Evolutionary conservation across 345 rosid species (phyloP), one percentile per base, ranked within the genome.

Genomic region (Luvunga scandens): DNA sequence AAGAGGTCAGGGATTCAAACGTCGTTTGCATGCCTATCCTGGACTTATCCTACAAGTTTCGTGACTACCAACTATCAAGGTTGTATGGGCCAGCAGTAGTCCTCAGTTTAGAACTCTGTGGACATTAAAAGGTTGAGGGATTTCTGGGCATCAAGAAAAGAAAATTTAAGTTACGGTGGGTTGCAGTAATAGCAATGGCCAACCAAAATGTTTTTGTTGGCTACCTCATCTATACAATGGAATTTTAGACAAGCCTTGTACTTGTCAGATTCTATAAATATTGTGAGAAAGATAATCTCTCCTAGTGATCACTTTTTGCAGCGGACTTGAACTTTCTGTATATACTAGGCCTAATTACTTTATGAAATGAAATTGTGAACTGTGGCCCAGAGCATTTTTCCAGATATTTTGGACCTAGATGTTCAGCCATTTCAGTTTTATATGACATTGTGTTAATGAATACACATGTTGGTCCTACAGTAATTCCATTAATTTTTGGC

Each of bases 231-330:
- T n/a, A 55, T 34, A 38, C 4, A 59, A 59, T n/a, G 34, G 25
- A 24, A 59, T 73, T 57, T 31, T 24, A 34, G 2, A 27, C 14
- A 36, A 50, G 25, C 48, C 48, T 31, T 22, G 57, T 55, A 30
- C 64, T 72, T 16, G 62, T 71, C 71, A 53, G 22, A 69, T 69
- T 59, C 36, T 63, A 6, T 48, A 56, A 55, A 50, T 71, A 30
- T 28, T 27, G 16, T 56, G 30, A 64, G 77, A 71, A 79, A 78
- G 48, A 53, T 36, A 13, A 50, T 75, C 50, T 53, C 21, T 70
- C 19, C 34, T 63, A 48, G 31, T 14, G 60, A 33, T 57, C 9
- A 36, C 31, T 60, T 53, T 22, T 31, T 71, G 22, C 62, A 31
- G 7, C 39, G 25, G 25, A 6, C 62, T 14, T 30, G 34, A 31